Conservation (phyloP, 1,139 yeast genomes). For the Geotrichum klebahnii region DNA sequence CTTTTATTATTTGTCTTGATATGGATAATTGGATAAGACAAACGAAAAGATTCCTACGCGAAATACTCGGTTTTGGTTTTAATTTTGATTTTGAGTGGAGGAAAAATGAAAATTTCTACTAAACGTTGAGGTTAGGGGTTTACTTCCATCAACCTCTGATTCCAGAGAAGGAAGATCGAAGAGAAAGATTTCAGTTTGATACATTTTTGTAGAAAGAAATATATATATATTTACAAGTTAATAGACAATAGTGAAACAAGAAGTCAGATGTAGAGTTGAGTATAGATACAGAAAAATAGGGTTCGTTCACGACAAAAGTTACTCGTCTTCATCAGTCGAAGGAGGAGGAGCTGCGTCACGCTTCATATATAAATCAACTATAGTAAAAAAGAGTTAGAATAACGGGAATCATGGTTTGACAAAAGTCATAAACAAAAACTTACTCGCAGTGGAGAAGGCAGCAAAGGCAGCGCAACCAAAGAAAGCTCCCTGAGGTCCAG, state of each 20-base stretch:
- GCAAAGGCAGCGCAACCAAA: slow-evolving; percentile 98
- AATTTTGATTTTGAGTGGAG: neutral
- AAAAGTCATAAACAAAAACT: neutral
- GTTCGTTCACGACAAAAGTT: slow-evolving; percentile 24
- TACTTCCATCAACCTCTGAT: no score
- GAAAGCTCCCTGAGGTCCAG: slow-evolving; percentile 90
- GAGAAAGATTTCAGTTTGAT: no score
- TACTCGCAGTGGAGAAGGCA: slow-evolving; percentile 81
- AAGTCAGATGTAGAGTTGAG: no score
- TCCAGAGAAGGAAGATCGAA: no score
- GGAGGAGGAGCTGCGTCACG: slow-evolving; percentile 88
- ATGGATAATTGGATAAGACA: no score
- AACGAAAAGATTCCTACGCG: no score
- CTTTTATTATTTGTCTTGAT: no score
- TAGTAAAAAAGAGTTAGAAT: slow-evolving; percentile 1
- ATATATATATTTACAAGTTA: no score
- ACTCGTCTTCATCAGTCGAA: slow-evolving; percentile 80
- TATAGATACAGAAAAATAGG: neutral
- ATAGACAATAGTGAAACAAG: no score
- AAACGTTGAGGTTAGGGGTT: neutral
- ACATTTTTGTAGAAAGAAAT: no score
- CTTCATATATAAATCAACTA: slow-evolving; percentile 78
- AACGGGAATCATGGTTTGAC: neutral
- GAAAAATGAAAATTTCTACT: neutral
- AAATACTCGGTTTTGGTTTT: neutral